Evolutionary conservation across 1,139 yeast genomes (phyloP), one percentile per base, ranked within the genome.

Genomic region (Pichia sp.): DNA sequence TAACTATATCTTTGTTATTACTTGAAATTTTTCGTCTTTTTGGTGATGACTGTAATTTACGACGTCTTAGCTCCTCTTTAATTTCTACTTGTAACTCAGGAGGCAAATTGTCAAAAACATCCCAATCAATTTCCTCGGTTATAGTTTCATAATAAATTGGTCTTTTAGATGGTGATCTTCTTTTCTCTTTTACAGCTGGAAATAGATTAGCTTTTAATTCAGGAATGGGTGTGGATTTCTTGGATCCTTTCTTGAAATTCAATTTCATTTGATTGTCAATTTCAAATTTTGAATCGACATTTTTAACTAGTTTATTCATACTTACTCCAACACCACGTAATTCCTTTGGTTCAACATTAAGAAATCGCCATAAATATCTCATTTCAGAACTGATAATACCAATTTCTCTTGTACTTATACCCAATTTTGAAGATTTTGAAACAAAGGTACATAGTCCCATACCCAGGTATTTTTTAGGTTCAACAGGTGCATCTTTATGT

Each of bases 381-480:
- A 83, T 67, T 61, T 84, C 89, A 3, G 83, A 74, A 0, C 84
- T 79, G 3, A 91, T 68, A 8, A 79, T 67, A 0, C 87, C 87
- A 61, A 74, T 62, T 49, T 84, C 87, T 60, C 80, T 75, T 0
- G 95, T 83, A 1, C 84, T 74, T 0, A 78, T 67, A 0, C 90
- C 90, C n/a, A 89, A 63, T 45, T 74, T 72, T 2, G 85, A 72
- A 3, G 84, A 73, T 60, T 81, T 83, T 49, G 82, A 80, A 25
- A 76, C 68, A 43, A 83, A 73, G 48, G 83, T 88, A 66, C 96
- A 89, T 19, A 66, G 63, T 0, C 99, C 98, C 80, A 86, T 81
- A 0, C 99, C 99, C 62, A 93, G 60, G 66, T 73, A 84, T 62
- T 93, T 93, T 1, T 87, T 78, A 0, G 97, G 88, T 18, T 80